Evolutionary conservation across 768 basidiomycete genomes (phyloP).

Genomic region (Auricularia sp.): DNA sequence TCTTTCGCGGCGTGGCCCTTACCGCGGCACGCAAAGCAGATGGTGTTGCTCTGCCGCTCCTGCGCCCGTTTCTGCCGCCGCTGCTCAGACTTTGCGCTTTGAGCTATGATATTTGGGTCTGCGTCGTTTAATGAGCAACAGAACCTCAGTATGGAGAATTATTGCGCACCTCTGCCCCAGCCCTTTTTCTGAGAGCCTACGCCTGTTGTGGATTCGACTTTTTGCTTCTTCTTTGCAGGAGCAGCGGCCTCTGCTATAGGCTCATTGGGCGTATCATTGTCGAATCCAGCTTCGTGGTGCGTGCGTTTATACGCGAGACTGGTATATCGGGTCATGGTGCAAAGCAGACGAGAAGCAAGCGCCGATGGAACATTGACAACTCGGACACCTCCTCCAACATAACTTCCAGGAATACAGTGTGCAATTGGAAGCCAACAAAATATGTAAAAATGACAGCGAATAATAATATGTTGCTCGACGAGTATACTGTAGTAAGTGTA

Average conservation of each 20-base stretch:
- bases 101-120: constrained; percentile 19
- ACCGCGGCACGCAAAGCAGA: constrained; percentile 80
- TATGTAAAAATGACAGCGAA: neutral
- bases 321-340: constrained; percentile 61
- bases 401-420: neutral
- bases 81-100: constrained; percentile 34
- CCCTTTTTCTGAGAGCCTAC: constrained; percentile 15
- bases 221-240: constrained; percentile 43
- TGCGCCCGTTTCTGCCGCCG: constrained; percentile 57
- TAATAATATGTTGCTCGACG: too few species aligned
- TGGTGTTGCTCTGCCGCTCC: constrained; percentile 47
- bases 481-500: too few species aligned
- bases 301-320: constrained; percentile 67
- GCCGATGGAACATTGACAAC: neutral
- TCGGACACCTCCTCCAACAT: too few species aligned
- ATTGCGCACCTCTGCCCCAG: constrained; percentile 9
- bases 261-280: constrained; percentile 10
- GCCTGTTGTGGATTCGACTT: constrained; percentile 25
- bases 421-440: too few species aligned
- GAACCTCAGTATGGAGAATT: neutral
- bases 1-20: constrained; percentile 76
- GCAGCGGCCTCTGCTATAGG: constrained; percentile 9
- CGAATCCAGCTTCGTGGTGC: constrained; percentile 55
- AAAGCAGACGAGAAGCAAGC: neutral
- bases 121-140: neutral